phyloP scores from a whole-genome alignment of 306 rosid genomes.

The Acacia acuminata region DNA sequence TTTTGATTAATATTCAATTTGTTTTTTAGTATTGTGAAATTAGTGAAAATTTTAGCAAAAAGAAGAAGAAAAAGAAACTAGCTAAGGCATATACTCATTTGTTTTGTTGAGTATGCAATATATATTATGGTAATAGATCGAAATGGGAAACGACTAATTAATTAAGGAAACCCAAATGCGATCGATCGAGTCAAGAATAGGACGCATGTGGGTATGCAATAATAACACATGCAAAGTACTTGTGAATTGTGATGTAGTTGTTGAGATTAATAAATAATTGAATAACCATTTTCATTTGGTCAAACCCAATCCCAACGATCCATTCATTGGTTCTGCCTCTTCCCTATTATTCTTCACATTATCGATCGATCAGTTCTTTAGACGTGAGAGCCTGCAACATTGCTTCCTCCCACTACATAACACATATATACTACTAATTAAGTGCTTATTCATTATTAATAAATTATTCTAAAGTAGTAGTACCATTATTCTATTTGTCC shows the following conservation, averaged over 20 bases:
- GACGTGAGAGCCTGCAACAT: background rate
- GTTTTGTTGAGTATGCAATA: no score
- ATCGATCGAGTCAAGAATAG: background rate
- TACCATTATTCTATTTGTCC: background rate
- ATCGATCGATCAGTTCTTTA: background rate
- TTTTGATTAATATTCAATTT: no score
- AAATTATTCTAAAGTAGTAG: background rate
- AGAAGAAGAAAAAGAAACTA: no score
- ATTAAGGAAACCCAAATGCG: background rate
- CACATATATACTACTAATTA: no score
- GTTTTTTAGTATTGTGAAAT: no score
- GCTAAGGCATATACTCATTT: no score
- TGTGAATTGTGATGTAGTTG: constrained; percentile 10
- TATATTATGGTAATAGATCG: no score
- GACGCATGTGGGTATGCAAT: background rate
- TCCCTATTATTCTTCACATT: no score
- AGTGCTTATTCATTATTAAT: background rate
- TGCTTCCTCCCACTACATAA: background rate
- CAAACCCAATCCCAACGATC: background rate
- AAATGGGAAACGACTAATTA: constrained; percentile 26
- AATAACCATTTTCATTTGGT: background rate
- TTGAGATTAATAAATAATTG: constrained; percentile 19
- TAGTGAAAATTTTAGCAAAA: no score
- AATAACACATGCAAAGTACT: background rate
- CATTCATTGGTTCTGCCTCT: background rate